A percentile compares a stretch with the other conserved stretches of the same genome.
phyloP scores from a whole-genome alignment of 129 eudicot genomes.

The Oenanthe sinensis region DNA sequence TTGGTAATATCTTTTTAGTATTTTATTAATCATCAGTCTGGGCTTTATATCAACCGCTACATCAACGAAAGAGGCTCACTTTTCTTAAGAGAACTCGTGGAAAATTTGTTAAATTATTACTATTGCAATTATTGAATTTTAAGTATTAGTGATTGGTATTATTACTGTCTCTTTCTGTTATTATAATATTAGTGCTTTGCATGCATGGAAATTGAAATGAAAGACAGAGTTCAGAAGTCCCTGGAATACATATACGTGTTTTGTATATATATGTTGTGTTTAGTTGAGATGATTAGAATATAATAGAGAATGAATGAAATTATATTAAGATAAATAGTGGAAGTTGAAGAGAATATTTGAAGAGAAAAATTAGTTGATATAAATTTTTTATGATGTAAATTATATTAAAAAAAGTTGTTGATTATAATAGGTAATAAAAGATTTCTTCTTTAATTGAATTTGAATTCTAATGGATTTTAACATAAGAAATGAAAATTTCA shows the following conservation, averaged over 20 bases:
- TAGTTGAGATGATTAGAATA: too few relatives aligned
- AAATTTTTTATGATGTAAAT: too few relatives aligned
- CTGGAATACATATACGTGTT: not conserved
- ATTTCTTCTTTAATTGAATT: too few relatives aligned
- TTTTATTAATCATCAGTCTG: not conserved
- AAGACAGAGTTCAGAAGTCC: not conserved
- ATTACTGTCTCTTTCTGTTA: not conserved
- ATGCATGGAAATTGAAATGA: not conserved
- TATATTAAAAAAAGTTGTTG: too few relatives aligned
- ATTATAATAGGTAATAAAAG: too few relatives aligned
- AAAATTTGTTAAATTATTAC: not conserved
- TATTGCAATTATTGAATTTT: not conserved
- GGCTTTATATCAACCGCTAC: constrained; percentile 1
- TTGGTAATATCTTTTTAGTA: not conserved
- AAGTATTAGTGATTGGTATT: not conserved
- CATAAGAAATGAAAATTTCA: too few relatives aligned
- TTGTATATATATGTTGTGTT: too few relatives aligned
- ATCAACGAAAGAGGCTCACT: not conserved
- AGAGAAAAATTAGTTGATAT: too few relatives aligned
- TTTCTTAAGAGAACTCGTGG: not conserved
- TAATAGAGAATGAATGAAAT: too few relatives aligned
- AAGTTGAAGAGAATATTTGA: too few relatives aligned
- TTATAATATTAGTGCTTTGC: not conserved
- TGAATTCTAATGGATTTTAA: too few relatives aligned
- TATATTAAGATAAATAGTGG: too few relatives aligned